Evolutionary conservation across 2,329 filamentous ascomycete species (phyloP).

Genomic region (Fusarium sp.): DNA sequence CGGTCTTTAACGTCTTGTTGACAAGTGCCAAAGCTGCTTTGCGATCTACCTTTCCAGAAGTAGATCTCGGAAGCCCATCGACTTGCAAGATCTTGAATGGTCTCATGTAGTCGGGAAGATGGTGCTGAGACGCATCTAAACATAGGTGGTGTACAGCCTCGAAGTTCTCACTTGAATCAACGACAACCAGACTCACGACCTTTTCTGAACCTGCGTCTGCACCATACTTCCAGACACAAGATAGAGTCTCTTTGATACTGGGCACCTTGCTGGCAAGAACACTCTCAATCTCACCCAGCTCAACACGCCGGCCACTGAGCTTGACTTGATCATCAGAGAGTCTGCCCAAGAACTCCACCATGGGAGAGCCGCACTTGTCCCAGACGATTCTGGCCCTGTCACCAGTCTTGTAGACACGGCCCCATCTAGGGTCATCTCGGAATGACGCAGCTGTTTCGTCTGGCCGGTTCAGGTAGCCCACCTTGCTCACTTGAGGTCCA

Average conservation of each 20-base stretch:
- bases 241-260: background rate
- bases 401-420: conserved; percentile 5
- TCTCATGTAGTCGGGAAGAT: conserved; percentile 26
- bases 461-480: conserved; percentile 18
- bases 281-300: conserved; percentile 25
- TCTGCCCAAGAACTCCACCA: conserved; percentile 15
- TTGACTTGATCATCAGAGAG: conserved; percentile 28
- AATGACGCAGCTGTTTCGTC: conserved; percentile 8
- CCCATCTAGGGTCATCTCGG: background rate
- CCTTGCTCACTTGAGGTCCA: conserved; percentile 10
- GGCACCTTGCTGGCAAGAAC: background rate
- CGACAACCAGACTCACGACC: conserved; percentile 6
- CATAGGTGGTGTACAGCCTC: background rate
- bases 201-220: conserved; percentile 3
- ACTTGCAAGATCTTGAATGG: conserved; percentile 1
- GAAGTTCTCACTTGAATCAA: background rate
- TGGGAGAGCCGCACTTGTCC: background rate
- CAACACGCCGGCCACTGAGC: conserved; percentile 23
- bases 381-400: conserved; percentile 17
- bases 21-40: background rate
- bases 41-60: conserved; percentile 15
- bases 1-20: background rate
- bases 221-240: conserved; percentile 15
- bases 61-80: background rate
- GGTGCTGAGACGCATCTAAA: background rate